Evolutionary conservation across 179 eudicot species (phyloP).

Genomic region (Carnegiea gigantea): DNA sequence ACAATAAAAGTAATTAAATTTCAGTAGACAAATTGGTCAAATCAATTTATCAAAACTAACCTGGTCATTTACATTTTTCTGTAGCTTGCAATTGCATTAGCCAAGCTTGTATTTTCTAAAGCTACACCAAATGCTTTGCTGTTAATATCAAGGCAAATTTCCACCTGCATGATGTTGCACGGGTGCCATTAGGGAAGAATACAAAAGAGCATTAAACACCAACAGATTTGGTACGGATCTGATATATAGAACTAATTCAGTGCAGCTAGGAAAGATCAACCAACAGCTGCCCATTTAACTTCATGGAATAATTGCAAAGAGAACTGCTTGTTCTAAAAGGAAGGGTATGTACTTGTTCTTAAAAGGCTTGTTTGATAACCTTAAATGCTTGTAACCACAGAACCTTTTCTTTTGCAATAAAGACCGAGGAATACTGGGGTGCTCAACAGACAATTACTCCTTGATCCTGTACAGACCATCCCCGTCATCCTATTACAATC

Average conservation of each 20-base stretch:
- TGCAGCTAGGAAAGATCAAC: slow-evolving; percentile 15
- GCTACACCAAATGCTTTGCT: slow-evolving; percentile 18
- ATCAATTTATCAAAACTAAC: background rate
- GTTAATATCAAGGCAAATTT: background rate
- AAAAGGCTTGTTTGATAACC: slow-evolving; percentile 9
- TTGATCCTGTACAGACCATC: background rate
- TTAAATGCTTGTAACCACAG: slow-evolving; percentile 12
- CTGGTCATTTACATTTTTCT: background rate
- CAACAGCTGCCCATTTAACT: slow-evolving; percentile 5
- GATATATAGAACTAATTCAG: slow-evolving; percentile 23
- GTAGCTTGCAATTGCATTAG: slow-evolving; percentile 51
- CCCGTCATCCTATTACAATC: background rate
- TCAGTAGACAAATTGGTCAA: background rate
- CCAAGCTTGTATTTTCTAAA: slow-evolving; percentile 7
- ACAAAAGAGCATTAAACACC: slow-evolving; percentile 7
- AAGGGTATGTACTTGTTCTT: slow-evolving; percentile 15
- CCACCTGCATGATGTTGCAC: background rate
- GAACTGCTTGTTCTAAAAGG: slow-evolving; percentile 14
- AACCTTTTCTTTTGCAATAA: slow-evolving; percentile 15
- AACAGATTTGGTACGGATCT: slow-evolving; percentile 19
- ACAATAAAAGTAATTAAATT: background rate
- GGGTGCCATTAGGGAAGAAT: background rate
- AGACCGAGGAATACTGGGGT: slow-evolving; percentile 2
- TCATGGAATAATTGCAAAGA: slow-evolving; percentile 20
- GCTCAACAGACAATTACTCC: background rate